Evolutionary conservation across 1,284 basidiomycete species (phyloP).

Genomic region (Ganoderma lingzhi): DNA sequence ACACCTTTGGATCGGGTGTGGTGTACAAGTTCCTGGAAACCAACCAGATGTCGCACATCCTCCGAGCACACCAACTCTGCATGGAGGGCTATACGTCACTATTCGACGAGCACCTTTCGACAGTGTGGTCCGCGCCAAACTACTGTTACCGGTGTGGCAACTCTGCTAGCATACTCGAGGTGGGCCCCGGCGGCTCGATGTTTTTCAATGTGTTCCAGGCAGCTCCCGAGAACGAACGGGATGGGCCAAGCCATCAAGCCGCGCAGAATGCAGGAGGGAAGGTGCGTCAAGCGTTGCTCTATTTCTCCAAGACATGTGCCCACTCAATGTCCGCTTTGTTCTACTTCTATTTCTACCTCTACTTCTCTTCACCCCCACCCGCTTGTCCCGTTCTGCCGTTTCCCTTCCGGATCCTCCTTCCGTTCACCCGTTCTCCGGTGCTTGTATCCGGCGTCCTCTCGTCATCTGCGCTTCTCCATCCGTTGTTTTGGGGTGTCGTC

Average conservation of each 20-base stretch:
- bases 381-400: constrained; percentile 5
- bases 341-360: too few relatives aligned
- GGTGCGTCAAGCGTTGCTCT: constrained; percentile 48
- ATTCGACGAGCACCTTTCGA: constrained; percentile 95
- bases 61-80: constrained; percentile 98
- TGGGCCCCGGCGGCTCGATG: constrained; percentile 89
- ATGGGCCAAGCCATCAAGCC: constrained; percentile 79
- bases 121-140: constrained; percentile 99
- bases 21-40: constrained; percentile 97
- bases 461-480: constrained; percentile 6
- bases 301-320: constrained; percentile 13
- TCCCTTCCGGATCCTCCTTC: not conserved
- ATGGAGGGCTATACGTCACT: constrained; percentile 98
- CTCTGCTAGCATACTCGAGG: constrained; percentile 95
- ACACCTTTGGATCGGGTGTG: constrained; percentile 98
- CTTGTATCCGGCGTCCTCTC: not conserved
- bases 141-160: constrained; percentile 99
- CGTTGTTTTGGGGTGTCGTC: constrained; percentile 2
- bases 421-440: constrained; percentile 2
- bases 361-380: not conserved
- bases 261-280: constrained; percentile 74
- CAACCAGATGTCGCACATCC: constrained; percentile 97
- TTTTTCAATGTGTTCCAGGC: constrained; percentile 99
- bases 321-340: constrained; percentile 16
- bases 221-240: constrained; percentile 96